A percentile compares a stretch with the other conserved stretches of the same genome.
Evolutionary conservation across 73 alveolate genomes (phyloP).

Genomic region (Tetrahymena borealis): DNA sequence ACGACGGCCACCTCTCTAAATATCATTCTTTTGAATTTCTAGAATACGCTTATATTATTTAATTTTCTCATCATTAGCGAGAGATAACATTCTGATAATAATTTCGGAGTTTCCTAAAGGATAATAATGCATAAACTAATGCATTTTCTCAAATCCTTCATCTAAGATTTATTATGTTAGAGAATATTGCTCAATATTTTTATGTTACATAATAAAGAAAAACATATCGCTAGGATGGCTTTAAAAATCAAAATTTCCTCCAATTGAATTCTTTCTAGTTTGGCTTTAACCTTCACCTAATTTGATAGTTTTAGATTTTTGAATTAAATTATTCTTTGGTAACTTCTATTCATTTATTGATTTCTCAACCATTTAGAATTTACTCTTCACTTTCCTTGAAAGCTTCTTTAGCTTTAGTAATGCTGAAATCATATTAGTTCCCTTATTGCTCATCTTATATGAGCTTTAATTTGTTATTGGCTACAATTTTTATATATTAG

Average conservation of each 20-base stretch:
- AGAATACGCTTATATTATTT: not conserved
- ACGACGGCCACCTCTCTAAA: not conserved
- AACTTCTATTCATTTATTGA: too few relatives aligned
- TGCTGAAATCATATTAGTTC: too few relatives aligned
- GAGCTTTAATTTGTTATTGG: too few relatives aligned
- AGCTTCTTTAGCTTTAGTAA: too few relatives aligned
- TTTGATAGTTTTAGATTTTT: too few relatives aligned
- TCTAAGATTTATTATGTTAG: not conserved
- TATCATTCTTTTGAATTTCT: not conserved
- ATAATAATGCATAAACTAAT: not conserved
- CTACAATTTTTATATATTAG: too few relatives aligned
- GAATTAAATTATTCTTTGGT: too few relatives aligned
- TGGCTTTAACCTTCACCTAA: too few relatives aligned
- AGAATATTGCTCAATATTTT: not conserved
- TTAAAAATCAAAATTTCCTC: not conserved
- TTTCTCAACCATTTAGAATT: too few relatives aligned
- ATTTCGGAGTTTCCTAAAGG: not conserved
- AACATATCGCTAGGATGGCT: not conserved
- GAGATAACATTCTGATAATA: not conserved
- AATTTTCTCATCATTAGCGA: not conserved
- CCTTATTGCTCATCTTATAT: too few relatives aligned
- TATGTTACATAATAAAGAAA: not conserved
- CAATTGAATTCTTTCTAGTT: too few relatives aligned
- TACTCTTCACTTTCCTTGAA: too few relatives aligned
- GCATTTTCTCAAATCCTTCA: not conserved